Percentiles rank a stretch among this genome's conserved stretches.
phyloP scores from a whole-genome alignment of 768 basidiomycete species.

The Rhizopogon rudus region DNA sequence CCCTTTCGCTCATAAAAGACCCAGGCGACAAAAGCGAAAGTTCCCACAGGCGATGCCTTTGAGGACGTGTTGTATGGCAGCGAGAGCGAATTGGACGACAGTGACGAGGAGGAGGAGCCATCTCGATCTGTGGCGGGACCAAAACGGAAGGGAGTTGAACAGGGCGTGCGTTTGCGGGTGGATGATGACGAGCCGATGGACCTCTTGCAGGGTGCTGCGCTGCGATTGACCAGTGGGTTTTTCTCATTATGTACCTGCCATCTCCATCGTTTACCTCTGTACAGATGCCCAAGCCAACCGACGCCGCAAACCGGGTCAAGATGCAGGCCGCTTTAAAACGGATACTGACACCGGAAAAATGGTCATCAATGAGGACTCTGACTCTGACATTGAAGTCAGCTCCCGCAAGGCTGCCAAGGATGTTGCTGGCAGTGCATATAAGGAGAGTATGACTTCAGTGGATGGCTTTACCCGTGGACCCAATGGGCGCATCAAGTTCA shows the following conservation, averaged over 20 bases:
- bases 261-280: background rate
- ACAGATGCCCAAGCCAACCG: conserved; percentile 43
- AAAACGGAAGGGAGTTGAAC: conserved; percentile 32
- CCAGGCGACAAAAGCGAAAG: conserved; percentile 43
- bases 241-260: background rate
- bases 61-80: conserved; percentile 97
- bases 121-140: conserved; percentile 24
- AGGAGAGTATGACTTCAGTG: conserved; percentile 73
- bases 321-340: conserved; percentile 80
- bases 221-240: conserved; percentile 63
- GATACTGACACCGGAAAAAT: conserved; percentile 82
- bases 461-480: conserved; percentile 88
- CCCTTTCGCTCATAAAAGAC: background rate
- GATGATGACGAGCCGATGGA: conserved; percentile 97
- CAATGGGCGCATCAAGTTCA: conserved; percentile 86
- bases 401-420: conserved; percentile 43
- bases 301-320: conserved; percentile 78
- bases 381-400: conserved; percentile 38
- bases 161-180: conserved; percentile 64
- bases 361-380: conserved; percentile 62
- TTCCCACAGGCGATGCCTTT: conserved; percentile 79
- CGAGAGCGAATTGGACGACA: conserved; percentile 83
- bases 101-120: conserved; percentile 50
- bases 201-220: conserved; percentile 74
- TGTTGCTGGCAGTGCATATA: conserved; percentile 73